These are phyloP conservation scores for Paracoccidioides lutzii DNA, from an alignment of 2,329 filamentous ascomycete genomes.

Conservation along the genomic window DNA sequence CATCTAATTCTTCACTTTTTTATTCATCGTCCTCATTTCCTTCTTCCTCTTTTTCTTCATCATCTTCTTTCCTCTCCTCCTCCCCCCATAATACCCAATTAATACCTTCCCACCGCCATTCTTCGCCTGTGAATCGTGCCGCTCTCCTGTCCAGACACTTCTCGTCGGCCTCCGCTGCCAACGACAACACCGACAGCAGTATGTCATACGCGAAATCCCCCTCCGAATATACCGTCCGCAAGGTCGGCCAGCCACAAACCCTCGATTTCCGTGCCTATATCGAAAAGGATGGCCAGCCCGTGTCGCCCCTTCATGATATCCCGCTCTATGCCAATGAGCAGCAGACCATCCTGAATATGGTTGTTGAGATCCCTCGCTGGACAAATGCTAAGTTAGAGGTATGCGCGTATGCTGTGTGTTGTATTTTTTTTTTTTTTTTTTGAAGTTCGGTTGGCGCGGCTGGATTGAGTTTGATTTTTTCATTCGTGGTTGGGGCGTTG, in stretches of 20 bases:
- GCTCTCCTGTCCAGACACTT: conserved; percentile 38
- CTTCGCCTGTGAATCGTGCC: conserved; percentile 19
- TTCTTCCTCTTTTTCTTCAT: conserved; percentile 16
- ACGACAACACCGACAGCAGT: conserved; percentile 14
- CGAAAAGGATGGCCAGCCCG: conserved; percentile 87
- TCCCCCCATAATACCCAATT: conserved; percentile 10
- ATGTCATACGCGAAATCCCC: conserved; percentile 41
- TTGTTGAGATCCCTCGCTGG: conserved; percentile 99
- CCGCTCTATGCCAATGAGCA: conserved; percentile 95
- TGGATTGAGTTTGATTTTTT: too few species aligned
- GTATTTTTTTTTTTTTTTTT: background rate
- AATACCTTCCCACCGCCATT: conserved; percentile 4
- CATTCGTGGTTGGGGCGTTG: too few species aligned
- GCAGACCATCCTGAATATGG: conserved; percentile 95
- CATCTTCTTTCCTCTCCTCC: conserved; percentile 14
- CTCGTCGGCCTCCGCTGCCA: conserved; percentile 24
- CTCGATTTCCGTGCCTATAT: conserved; percentile 95
- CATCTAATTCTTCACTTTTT: conserved; percentile 17
- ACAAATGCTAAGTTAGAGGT: conserved; percentile 99
- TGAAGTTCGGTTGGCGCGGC: too few species aligned
- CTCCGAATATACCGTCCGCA: conserved; percentile 63
- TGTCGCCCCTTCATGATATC: conserved; percentile 97
- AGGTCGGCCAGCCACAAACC: conserved; percentile 81
- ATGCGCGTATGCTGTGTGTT: conserved; percentile 20
- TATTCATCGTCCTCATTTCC: conserved; percentile 2